Base-by-base conservation (phyloP, 1,284 basidiomycete genomes). In the Ceratobasidium theobromae region DNA sequence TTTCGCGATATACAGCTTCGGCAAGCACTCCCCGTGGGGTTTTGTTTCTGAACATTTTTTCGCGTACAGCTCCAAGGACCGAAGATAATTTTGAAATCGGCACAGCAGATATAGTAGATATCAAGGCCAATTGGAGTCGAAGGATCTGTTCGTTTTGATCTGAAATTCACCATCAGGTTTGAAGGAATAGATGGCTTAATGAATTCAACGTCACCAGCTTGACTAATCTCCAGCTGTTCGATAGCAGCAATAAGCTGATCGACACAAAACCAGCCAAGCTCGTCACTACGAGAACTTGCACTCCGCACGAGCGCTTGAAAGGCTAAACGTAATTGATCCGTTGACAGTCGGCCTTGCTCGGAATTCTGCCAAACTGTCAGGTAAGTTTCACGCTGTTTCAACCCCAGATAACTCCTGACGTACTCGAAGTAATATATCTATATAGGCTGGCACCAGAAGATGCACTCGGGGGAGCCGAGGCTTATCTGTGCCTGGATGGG, bases 301-400 rank as follows among this genome's bases (percentile, higher is more conserved):
- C 60, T 60, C 8, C 66, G 46, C 14, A 69, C 66, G 5, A 70
- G 41, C 35, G 69, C 67, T 25, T 60, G 52, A 30, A 54, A 70
- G 3, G 69, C 69, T 16, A 70, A 53, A 41, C 60, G 38, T 8
- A 70, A 60, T 49, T 70, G 69, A 12, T 69, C 66, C 8, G 40
- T 64, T 4, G 68, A 69, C 5, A 70, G 53, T 43, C 51, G 46
- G 30, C 38, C 60, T 48, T 69, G 66, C 6, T 30, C 48, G 8
- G 66, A 41, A 38, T 70, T 69, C 69, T 70, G 35, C 30, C 23
- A 25, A 41, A 8, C 8, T 6, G 38, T 1, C n/a, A n/a, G 23
- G 5, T 48, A 12, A 66, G 54, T 53, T 5, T 23, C 4, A 33
- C n/a, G 9, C 11, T 14, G 16, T 41, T 28, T 52, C 6, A 32